Conservation (phyloP, 2,329 filamentous ascomycete genomes). For the Dothideomycetes sp. region DNA sequence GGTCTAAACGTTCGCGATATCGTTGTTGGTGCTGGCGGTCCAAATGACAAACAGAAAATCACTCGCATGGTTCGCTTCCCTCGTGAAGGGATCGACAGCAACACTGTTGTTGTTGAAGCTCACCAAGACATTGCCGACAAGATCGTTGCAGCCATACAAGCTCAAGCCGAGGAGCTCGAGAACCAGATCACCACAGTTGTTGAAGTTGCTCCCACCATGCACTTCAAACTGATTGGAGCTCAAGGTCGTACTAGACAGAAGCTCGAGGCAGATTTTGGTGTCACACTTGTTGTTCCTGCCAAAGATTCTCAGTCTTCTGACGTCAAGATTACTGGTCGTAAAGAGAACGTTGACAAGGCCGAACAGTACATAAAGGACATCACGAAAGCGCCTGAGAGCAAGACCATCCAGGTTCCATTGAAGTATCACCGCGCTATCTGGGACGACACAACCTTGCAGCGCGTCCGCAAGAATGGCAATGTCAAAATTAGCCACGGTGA, state of each 20-base stretch:
- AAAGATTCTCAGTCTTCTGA: conserved; percentile 71
- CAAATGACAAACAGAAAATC: conserved; percentile 72
- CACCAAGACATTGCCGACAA: conserved; percentile 76
- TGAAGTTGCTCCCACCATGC: conserved; percentile 82
- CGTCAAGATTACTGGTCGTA: conserved; percentile 75
- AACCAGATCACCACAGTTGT: conserved; percentile 70
- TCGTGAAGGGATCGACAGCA: conserved; percentile 64
- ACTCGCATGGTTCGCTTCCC: conserved; percentile 92
- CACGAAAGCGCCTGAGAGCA: conserved; percentile 77
- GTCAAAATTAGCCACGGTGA: conserved; percentile 90
- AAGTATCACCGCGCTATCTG: conserved; percentile 75
- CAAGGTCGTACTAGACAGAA: conserved; percentile 79
- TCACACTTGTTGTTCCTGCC: conserved; percentile 83
- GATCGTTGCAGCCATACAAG: conserved; percentile 72
- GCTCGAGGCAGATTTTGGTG: conserved; percentile 76
- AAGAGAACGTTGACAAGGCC: conserved; percentile 70
- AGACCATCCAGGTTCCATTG: conserved; percentile 75
- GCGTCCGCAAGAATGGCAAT: conserved; percentile 74
- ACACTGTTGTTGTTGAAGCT: conserved; percentile 80
- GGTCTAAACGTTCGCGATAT: conserved; percentile 85
- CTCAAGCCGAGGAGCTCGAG: conserved; percentile 73
- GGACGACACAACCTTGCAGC: conserved; percentile 90
- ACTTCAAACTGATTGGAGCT: conserved; percentile 81
- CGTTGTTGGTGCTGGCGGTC: conserved; percentile 78
- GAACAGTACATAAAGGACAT: conserved; percentile 74